Evolutionary conservation across 1,139 yeast genomes (phyloP).

Genomic region (Schwanniomyces etchellsii): DNA sequence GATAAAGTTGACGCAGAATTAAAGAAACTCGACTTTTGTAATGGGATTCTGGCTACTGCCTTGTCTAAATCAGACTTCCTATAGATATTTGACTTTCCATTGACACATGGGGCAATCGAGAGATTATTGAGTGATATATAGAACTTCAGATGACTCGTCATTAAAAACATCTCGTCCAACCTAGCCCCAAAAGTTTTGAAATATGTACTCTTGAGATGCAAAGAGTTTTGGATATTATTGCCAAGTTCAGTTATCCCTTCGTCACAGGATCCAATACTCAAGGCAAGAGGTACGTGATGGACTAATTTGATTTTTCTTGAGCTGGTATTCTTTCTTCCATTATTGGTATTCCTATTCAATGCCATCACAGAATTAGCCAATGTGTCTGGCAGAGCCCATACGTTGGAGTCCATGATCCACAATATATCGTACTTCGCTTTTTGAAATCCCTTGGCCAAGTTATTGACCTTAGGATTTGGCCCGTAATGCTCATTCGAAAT

Average conservation of each 20-base stretch:
- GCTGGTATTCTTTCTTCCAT: conserved; percentile 30
- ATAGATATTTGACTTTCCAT: conserved; percentile 85
- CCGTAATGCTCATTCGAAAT: conserved; percentile 51
- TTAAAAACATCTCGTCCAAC: conserved; percentile 80
- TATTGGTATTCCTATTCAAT: conserved; percentile 42
- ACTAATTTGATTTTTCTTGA: conserved; percentile 56
- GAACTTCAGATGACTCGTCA: conserved; percentile 81
- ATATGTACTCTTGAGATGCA: conserved; percentile 7
- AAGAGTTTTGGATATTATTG: conserved; percentile 11
- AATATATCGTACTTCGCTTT: conserved; percentile 65
- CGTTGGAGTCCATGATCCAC: conserved; percentile 90
- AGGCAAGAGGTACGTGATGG: conserved; percentile 74
- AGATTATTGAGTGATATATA: conserved; percentile 72
- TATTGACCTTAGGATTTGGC: conserved; percentile 87
- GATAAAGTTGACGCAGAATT: conserved; percentile 21
- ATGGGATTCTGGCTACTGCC: conserved; percentile 46
- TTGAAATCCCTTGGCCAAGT: conserved; percentile 70
- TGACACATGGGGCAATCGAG: conserved; percentile 85
- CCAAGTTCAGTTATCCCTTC: conserved; percentile 14
- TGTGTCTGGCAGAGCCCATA: conserved; percentile 68
- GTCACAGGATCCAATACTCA: conserved; percentile 23
- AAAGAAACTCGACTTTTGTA: conserved; percentile 23
- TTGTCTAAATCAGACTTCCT: conserved; percentile 62
- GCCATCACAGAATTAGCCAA: conserved; percentile 61
- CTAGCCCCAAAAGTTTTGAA: conserved; percentile 51